A percentile compares a stretch with the other conserved stretches of the same genome.
These are phyloP conservation scores for Fonsecaea multimorphosa DNA, from an alignment of 2,329 filamentous ascomycete species.

Conservation along the genomic window DNA sequence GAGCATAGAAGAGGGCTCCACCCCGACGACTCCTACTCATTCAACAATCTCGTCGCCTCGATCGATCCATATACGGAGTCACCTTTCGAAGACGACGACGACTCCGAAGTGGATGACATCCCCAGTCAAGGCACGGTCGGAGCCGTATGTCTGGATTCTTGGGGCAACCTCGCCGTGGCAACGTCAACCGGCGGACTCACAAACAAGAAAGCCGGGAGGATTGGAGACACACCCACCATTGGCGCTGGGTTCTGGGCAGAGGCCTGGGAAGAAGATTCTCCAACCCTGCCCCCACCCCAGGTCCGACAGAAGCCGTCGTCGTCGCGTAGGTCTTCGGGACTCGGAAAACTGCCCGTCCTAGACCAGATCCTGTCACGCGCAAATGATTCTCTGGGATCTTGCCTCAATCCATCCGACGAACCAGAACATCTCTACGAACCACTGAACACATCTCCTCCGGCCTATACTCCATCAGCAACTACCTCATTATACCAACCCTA, in stretches of 20 bases:
- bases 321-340: background rate
- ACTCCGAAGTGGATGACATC: constrained; percentile 65
- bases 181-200: constrained; percentile 78
- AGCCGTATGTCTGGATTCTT: constrained; percentile 78
- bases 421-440: background rate
- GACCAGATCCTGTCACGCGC: constrained; percentile 16
- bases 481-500: background rate
- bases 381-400: constrained; percentile 19
- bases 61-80: constrained; percentile 24
- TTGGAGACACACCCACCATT: constrained; percentile 83
- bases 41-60: constrained; percentile 28
- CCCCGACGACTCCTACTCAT: constrained; percentile 36
- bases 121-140: constrained; percentile 85
- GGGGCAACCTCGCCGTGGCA: constrained; percentile 72
- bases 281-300: background rate
- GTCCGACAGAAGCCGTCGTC: background rate
- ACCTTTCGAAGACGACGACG: constrained; percentile 51
- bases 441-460: constrained; percentile 7
- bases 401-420: constrained; percentile 16
- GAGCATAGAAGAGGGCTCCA: constrained; percentile 70
- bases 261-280: constrained; percentile 63
- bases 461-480: constrained; percentile 3
- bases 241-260: constrained; percentile 92
- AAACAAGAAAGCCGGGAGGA: constrained; percentile 83
- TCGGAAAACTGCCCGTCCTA: constrained; percentile 1